Base-by-base conservation (phyloP, 2,329 filamentous ascomycete species). In the Pseudogymnoascus pannorum region DNA sequence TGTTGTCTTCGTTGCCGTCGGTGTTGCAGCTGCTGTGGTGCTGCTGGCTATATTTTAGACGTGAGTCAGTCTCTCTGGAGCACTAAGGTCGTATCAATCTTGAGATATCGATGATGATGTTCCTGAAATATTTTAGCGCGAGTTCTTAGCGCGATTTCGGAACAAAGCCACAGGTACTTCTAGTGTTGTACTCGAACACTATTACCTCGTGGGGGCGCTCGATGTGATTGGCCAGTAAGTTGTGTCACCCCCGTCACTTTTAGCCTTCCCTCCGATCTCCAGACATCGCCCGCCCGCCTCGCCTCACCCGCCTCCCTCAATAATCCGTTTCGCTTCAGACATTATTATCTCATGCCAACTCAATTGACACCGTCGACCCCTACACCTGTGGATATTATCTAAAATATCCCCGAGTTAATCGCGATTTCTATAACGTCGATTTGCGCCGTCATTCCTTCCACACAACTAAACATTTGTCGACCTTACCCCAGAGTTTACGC, bases 131-230 rank as follows among this genome's bases (percentile, higher is more conserved):
- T 51, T 51, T 51, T 51, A 51, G 44, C 44, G 44, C 24, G 24
- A 16, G 8, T 29, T 6, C 24, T 51, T 51, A 51, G 44, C 44
- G 44, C 44, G 18, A 29, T 29, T 51, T 51, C 14, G 44, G 44
- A 51, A 29, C 44, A 29, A 51, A 51, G 44, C 44, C 44, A 51
- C 44, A 51, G 44, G 24, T 51, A 51, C 42, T 24, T 48, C 26
- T 26, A 48, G 42, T 48, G 42, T 22, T 29, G n/a, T 26, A 51
- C 44, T 51, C 8, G 44, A 18, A n/a, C 44, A 51, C 22, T 29
- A 24, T 51, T 51, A 51, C 44, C 44, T 51, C 44, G 44, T 51
- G 44, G 44, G 44, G 44, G 44, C 24, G 44, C 44, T 29, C 44
- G 24, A 51, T 51, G 11, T 51, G 44, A 51, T 51, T 51, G 44